A percentile compares a stretch with the other conserved stretches of the same genome.
phyloP scores from a whole-genome alignment of 208 protist genomes.

The Crithidia brevicula region DNA sequence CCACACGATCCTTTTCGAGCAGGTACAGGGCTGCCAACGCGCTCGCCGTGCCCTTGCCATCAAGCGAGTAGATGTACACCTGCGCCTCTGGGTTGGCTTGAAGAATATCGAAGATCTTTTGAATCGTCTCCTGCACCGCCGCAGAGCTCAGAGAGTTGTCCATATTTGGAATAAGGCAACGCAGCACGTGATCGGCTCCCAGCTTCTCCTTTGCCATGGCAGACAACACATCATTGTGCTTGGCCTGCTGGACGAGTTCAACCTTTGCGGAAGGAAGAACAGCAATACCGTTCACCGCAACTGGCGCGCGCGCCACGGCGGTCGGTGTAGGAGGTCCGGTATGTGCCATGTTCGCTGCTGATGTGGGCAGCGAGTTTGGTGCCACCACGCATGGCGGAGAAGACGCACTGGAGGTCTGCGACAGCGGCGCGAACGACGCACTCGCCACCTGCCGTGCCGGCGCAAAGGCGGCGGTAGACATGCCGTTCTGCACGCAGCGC shows the following conservation, averaged over 20 bases:
- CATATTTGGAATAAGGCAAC: conserved; percentile 7
- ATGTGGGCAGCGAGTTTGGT: too few relatives aligned
- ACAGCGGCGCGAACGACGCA: background rate
- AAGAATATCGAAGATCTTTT: conserved; percentile 11
- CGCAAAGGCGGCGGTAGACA: background rate
- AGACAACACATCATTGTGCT: conserved; percentile 9
- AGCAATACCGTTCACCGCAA: background rate
- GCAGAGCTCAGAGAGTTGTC: conserved; percentile 3
- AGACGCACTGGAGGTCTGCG: background rate
- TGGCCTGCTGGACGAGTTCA: background rate
- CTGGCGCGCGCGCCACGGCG: too few relatives aligned
- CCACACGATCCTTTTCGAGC: conserved; percentile 20
- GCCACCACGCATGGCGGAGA: too few relatives aligned
- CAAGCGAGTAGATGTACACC: conserved; percentile 37
- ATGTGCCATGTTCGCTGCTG: too few relatives aligned
- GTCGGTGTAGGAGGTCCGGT: too few relatives aligned
- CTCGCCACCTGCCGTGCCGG: background rate
- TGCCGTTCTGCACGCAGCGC: conserved; percentile 18
- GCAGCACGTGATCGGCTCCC: conserved; percentile 20
- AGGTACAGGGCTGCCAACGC: conserved; percentile 34
- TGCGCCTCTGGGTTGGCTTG: conserved; percentile 11
- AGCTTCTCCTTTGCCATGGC: background rate
- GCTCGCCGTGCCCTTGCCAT: conserved; percentile 36
- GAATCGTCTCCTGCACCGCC: conserved; percentile 7
- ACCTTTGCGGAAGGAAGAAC: background rate